Evolutionary conservation across 2,329 filamentous ascomycete genomes (phyloP).

Genomic region (Pestalotiopsis sp.): DNA sequence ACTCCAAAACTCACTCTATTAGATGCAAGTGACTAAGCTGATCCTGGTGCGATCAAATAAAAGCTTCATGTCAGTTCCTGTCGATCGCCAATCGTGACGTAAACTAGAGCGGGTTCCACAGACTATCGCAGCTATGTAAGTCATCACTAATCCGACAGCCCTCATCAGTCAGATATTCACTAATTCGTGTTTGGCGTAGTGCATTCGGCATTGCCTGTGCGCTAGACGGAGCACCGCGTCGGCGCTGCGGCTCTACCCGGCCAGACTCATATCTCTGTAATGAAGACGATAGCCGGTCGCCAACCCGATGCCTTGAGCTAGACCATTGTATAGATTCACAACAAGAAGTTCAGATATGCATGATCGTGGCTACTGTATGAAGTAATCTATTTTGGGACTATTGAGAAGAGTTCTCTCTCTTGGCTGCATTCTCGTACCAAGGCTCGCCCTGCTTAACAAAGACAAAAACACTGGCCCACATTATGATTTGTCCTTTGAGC

Average conservation of each 20-base stretch:
- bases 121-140: constrained; percentile 13
- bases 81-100: constrained; percentile 15
- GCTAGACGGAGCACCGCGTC: not conserved
- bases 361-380: not conserved
- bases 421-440: not conserved
- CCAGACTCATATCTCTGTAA: not conserved
- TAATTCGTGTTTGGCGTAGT: not conserved
- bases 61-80: not conserved
- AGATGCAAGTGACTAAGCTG: not conserved
- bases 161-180: not conserved
- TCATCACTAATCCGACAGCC: constrained; percentile 15
- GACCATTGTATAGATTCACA: not conserved
- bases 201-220: not conserved
- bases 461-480: not conserved
- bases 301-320: too few species aligned
- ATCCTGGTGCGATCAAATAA: not conserved
- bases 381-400: constrained; percentile 17
- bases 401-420: not conserved
- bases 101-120: not conserved
- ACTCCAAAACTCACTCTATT: not conserved
- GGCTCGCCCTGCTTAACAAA: not conserved
- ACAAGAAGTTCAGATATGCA: not conserved
- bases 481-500: not conserved
- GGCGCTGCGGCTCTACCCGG: not conserved
- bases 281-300: not conserved